These are phyloP conservation scores for Nakataea oryzae DNA, from an alignment of 2,329 filamentous ascomycete genomes.

Conservation along the genomic window DNA sequence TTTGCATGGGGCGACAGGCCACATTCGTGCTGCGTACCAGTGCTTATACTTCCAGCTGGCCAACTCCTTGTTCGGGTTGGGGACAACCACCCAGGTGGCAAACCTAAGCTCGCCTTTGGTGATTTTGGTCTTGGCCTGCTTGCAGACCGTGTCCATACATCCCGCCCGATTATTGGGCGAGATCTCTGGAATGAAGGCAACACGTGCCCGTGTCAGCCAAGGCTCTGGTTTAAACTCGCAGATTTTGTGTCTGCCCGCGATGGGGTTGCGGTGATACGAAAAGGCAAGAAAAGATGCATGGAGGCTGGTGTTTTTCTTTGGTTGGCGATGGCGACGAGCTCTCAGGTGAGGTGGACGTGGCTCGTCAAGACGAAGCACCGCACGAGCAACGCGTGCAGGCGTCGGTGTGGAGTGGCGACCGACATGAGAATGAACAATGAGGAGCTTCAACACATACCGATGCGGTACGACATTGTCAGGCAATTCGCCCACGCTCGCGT, in stretches of 20 bases:
- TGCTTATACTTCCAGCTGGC: constrained; percentile 72
- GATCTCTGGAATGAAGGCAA: constrained; percentile 42
- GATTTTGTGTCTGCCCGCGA: neutral
- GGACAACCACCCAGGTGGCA: constrained; percentile 59
- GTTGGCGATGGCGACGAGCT: neutral
- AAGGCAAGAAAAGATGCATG: neutral
- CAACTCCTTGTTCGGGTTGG: too few relatives aligned
- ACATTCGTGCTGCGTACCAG: constrained; percentile 49
- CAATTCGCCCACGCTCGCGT: neutral
- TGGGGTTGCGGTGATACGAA: neutral
- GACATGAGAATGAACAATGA: too few relatives aligned
- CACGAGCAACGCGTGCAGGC: neutral
- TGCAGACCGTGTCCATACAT: constrained; percentile 67
- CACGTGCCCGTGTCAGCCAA: neutral
- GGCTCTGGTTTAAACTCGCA: neutral
- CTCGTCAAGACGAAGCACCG: neutral
- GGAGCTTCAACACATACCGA: constrained; percentile 16
- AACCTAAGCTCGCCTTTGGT: constrained; percentile 69
- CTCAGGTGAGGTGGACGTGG: neutral
- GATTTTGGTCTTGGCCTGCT: constrained; percentile 60
- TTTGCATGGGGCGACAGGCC: neutral
- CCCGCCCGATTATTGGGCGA: constrained; percentile 61
- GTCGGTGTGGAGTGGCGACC: neutral
- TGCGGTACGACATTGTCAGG: constrained; percentile 13
- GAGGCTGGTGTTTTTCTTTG: neutral